Base-by-base conservation (phyloP, 768 basidiomycete genomes). In the Ramaria sp. region DNA sequence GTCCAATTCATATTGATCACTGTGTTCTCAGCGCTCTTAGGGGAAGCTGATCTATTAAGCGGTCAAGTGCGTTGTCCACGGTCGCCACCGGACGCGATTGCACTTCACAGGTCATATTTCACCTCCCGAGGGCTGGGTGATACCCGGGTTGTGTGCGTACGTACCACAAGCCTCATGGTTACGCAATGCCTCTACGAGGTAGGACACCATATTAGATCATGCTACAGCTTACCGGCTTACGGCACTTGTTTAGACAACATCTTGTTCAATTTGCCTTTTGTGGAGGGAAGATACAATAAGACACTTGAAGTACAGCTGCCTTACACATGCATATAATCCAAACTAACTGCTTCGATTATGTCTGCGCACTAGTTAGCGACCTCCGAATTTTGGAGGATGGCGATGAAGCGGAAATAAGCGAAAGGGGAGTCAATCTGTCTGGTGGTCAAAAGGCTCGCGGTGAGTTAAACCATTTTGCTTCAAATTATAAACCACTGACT, bases 401-500 rank as follows among this genome's bases (percentile, higher is more conserved):
- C 0, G 90, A 92, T 62, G 83, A 88, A 62, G 82, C 88, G 0
- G 90, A 92, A 68, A 91, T 91, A 54, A 90, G 89, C 19, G 89
- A 91, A 72, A 83, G 87, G 33, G 89, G 89, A 24, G 88, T 88
- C 65, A 69, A 77, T 61, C 65, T 80, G 4, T 75, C 72, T 42
- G 79, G 79, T 47, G 79, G 79, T 10, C 80, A 81, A 63, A 78
- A 78, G 57, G 77, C 27, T 27, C 65, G 79, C 64, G 72, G 66
- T 68, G 45, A 4, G 13, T 13, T 10, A 37, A 37, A 37, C 24
- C 24, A 37, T 17, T 49, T 53, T 31, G 42, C 17, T 5, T 27
- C 27, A 27, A 27, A 2, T 27, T 27, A 27, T 27, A 27, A 27
- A 27, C 27, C 27, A 27, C 27, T 27, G 27, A 42, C 30, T n/a